These are phyloP conservation scores for Lolium multiflorum DNA, from an alignment of 176 grass and related monocot species.

Conservation along the genomic window DNA sequence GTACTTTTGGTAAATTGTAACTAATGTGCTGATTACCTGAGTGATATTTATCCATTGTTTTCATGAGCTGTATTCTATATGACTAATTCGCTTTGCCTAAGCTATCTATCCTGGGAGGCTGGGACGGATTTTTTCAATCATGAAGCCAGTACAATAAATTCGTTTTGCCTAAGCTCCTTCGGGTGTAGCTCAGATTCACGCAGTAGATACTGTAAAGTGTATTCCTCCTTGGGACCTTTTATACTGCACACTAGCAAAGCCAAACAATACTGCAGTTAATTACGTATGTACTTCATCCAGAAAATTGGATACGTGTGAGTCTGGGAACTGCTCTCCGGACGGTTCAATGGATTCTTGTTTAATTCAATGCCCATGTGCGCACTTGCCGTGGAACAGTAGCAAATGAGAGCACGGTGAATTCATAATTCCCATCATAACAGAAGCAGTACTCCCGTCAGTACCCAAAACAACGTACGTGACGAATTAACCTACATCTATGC, in stretches of 20 bases:
- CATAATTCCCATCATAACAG: neutral
- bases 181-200: neutral
- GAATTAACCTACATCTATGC: neutral
- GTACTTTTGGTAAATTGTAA: slow-evolving; percentile 1
- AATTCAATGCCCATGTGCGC: neutral
- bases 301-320: neutral
- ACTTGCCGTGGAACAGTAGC: neutral
- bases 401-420: neutral
- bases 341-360: neutral
- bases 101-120: too few species aligned
- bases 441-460: neutral
- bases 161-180: too few species aligned
- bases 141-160: too few species aligned
- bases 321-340: neutral
- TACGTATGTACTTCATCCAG: neutral
- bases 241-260: neutral
- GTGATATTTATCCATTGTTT: neutral
- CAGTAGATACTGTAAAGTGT: neutral
- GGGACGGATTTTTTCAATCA: too few species aligned
- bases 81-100: neutral
- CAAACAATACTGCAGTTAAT: neutral
- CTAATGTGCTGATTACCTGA: neutral
- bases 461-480: neutral
- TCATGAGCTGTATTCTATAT: too few species aligned
- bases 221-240: neutral